Base-by-base conservation (phyloP, 176 grass and related monocot species). In the Juncus inflexus region DNA sequence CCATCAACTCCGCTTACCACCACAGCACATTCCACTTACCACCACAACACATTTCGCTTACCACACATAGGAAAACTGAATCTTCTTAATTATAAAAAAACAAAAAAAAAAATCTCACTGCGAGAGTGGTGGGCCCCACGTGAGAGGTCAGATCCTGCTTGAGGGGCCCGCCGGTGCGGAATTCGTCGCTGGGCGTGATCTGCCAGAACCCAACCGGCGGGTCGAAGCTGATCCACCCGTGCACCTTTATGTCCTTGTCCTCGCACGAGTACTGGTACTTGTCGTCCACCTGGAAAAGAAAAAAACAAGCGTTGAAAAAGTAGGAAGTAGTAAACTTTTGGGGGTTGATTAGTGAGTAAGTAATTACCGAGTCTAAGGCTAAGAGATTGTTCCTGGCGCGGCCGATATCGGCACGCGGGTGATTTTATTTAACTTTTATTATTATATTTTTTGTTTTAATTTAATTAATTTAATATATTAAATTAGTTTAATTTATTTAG, bases 231-330 rank as follows among this genome's bases (percentile, higher is more conserved):
- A 92, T 82, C 94, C 94, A 99, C 62, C 94, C 94, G 58, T 99
- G 94, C 52, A 99, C 94, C 70, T 84, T 92, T 55, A 74, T 92
- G 58, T 89, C 86, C 64, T 91, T 84, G 60, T 99, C 61, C 43
- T 99, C 82, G 14, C 74, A 89, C 3, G 94, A 99, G 83, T 99
- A 99, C 50, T 92, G 94, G 12, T 99, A 99, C 56, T 99, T 99
- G 83, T 99, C 94, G 52, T 99, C 94, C 28, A 99, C 88, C 94
- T 99, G 75, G 54, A 53, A 4, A 69, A 43, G n/a, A n/a, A 66
- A 40, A 87, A 66, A 63, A 40, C 9, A 1, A 28, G 19, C 19
- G 19, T n/a, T n/a, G n/a, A n/a, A n/a, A n/a, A 1, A 28, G 19
- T 28, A 28, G 1, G 19, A 28, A 28, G 19, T 28, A 28, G 19